Conservation (phyloP, 2,329 filamentous ascomycete species). For the Alternaria triticimaculans region DNA sequence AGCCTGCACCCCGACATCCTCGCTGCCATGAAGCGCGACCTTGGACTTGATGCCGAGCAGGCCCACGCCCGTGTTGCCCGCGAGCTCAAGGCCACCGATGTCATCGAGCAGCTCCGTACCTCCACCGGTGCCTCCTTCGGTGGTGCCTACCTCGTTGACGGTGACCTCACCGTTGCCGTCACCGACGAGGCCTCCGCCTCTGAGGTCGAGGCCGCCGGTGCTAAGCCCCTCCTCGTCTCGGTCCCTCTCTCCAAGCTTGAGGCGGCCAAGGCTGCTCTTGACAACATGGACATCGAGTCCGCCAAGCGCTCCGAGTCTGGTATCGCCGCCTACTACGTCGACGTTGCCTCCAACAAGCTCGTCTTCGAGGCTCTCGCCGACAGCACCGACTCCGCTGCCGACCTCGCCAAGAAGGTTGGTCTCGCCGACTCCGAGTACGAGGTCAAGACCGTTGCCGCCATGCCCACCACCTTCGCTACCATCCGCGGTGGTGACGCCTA, state of each 20-base stretch:
- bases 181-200: constrained; percentile 48
- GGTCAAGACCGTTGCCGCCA: constrained; percentile 41
- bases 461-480: constrained; percentile 48
- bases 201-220: constrained; percentile 48
- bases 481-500: constrained; percentile 51
- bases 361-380: constrained; percentile 48
- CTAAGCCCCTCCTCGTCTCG: constrained; percentile 43
- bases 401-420: constrained; percentile 48
- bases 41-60: constrained; percentile 50
- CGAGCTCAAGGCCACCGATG: constrained; percentile 46
- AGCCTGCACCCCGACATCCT: constrained; percentile 52
- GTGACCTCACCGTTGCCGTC: constrained; percentile 48
- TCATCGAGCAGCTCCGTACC: constrained; percentile 48
- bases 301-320: constrained; percentile 33
- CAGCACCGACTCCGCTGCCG: constrained; percentile 46
- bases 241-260: constrained; percentile 49
- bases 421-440: constrained; percentile 49
- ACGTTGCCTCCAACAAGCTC: constrained; percentile 52
- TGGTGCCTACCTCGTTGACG: constrained; percentile 51
- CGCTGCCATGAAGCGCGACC: constrained; percentile 54
- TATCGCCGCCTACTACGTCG: constrained; percentile 51
- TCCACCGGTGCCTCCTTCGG: constrained; percentile 46
- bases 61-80: constrained; percentile 50
- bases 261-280: constrained; percentile 49
- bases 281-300: constrained; percentile 42